Base-by-base conservation (phyloP, 2,329 filamentous ascomycete species). In the Trichoderma citrinoviride region DNA sequence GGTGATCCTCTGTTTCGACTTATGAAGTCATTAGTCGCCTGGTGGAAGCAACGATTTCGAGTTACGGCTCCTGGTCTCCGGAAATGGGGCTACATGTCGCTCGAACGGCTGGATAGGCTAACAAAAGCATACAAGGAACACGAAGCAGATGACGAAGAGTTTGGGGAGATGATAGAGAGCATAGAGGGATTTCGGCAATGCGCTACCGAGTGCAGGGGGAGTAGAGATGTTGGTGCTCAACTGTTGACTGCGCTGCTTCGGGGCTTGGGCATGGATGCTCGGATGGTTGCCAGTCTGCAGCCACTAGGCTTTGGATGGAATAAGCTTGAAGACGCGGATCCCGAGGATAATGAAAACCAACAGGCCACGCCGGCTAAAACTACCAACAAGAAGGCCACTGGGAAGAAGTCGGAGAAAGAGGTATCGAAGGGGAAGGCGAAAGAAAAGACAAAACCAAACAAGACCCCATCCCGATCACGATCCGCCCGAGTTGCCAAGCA, bases 241-340 rank as follows among this genome's bases (percentile, higher is more conserved):
- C 82, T 99, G 0, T 98, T 98, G 69, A 96, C 92, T 0, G 91
- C 92, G 3, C 78, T 99, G 7, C 75, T 97, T 23, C 84, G 95
- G 68, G 92, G 88, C 0, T 74, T 98, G 12, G 91, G 91, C 0
- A 79, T 98, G 2, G 92, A 97, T 71, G 87, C 92, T 12, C 85
- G 94, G 33, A 84, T 98, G 81, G 87, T 98, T 3, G 88, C 89
- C 10, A 97, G 87, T 73, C 74, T 99, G 46, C 95, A 98, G 73
- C 90, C 93, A 1, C 78, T 92, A 23, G 95, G 95, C 0, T 97
- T 96, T 75, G 93, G 93, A 1, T 98, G 92, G 88, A 96, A 87
- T 67, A 96, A 94, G 75, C 78, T 84, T 12, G 95, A 99, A 76
- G 91, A 95, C 58, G 91, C 90, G 5, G 85, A 86, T 14, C 73